Base-by-base conservation (phyloP, 306 rosid species). In the Arachis hypogaea region DNA sequence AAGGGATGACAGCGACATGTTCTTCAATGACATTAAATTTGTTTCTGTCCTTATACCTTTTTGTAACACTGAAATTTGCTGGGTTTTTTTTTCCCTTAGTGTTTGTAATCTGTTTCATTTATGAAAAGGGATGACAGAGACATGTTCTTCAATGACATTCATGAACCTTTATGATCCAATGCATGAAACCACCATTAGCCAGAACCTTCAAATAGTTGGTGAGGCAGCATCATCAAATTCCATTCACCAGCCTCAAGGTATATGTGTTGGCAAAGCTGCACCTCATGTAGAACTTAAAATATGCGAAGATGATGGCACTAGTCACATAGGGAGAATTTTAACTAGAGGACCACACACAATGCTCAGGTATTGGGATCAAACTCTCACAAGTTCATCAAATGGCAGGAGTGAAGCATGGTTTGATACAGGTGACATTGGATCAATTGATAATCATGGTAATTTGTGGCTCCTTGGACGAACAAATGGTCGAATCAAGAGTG, bases 221-320 rank as follows among this genome's bases (percentile, higher is more conserved):
- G 67, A 70, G 46, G 50, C 64, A 79, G 84, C 30, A 54, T 69
- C 30, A 54, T 69, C 78, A n/a, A 59, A 61, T 72, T 16, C 66
- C 30, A 74, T 55, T 70, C 78, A 76, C 36, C 85, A 81, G 69
- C 78, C 78, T 47, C 87, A 78, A 78, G 99, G 99, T 46, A 78
- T 94, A 45, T 92, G 96, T 80, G 92, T 89, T 73, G 99, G 99
- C 81, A 94, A 89, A 89, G 88, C 95, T 68, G 95, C 99, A 71
- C 95, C 97, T 28, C 97, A 94, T 73, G 86, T 94, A 52, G 97
- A 94, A 77, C 64, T 92, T 9, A 92, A 81, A 80, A 82, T 92
- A 75, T 74, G 72, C 61, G 44, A 18, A 1, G 90, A 85, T 69
- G 90, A 85, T 69, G 85, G 51, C 44, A 66, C 88, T 66, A 78